Evolutionary conservation across 257 asterid species (phyloP), one percentile per base, ranked within the genome.

Genomic region (Solanum dulcamara): DNA sequence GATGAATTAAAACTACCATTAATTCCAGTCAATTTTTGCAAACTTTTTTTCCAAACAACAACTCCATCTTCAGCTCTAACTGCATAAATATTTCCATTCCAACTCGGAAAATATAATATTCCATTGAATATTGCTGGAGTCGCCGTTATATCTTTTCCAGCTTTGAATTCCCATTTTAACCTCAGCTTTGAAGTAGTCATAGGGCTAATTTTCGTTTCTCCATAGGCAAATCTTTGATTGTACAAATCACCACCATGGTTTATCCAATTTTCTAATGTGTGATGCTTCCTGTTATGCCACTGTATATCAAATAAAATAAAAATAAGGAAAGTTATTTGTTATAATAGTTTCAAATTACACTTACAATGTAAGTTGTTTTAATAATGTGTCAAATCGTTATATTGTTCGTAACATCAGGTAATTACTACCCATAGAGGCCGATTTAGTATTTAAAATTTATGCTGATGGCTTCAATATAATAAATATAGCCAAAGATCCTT

Each of bases 161-260:
- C 88, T 20, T 87, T 5, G 88, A 91, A 93, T 68, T 86, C 84
- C 96, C 94, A 91, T 64, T 88, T 88, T 18, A 90, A 89, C 30
- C 86, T 84, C 15, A 91, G 85, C 5, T n/a, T 82, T 0, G 91
- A 30, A 3, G 88, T 93, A 0, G 92, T 89, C 12, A 72, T 53
- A 48, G 90, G 90, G 83, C 92, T 90, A 18, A 92, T 89, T 87
- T 32, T 57, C 18, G 64, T 85, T 85, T 92, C 95, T 0, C 77
- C 86, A 13, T 48, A 60, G 0, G 93, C 91, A 40, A 68, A 70
- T 81, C 94, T 86, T 13, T 85, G 86, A 88, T 92, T 92, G 91
- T 85, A 88, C 30, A 91, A 89, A 81, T 90, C 85, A 2, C 92
- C 94, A 8, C 96, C 94, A 51, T 91, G 96, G 89, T 88, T 92